Evolutionary conservation across 257 asterid species (phyloP), one percentile per base, ranked within the genome.

Genomic region (Leptodermis oblonga): DNA sequence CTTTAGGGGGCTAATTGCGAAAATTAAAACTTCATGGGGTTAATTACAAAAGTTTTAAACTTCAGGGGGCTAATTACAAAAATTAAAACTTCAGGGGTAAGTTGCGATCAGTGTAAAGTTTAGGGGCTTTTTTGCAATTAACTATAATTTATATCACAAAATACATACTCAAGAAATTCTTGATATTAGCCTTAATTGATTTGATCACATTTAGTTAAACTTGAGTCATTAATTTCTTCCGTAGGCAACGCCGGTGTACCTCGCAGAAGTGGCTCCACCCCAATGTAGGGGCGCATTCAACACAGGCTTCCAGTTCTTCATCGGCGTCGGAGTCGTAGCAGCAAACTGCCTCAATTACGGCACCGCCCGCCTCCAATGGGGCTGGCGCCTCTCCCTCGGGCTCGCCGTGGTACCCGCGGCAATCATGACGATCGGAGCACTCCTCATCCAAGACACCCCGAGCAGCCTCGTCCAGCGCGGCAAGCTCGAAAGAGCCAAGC

Each of bases 251-350:
- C 81, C 74, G 0, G 49, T 67, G 1, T 77, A 77, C 30, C 56
- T 77, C 7, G 72, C 77, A 23, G 74, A 77, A 33, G 48, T 77
- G 61, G 74, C 77, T 4, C 81, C 71, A 22, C 65, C 77, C 7
- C 72, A 59, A 61, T 72, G 71, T 74, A 26, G 77, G 5, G 74
- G 71, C 28, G 77, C 81, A 60, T 72, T 77, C 68, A 72, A 51
- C 71, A 67, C 68, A 2, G 74, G 56, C 17, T 77, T 77, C 62
- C 74, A 72, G 11, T 61, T 72, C 23, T 77, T 72, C 71, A 31
- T 68, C 10, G 74, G 64, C 42, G 8, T 68, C 4, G 74, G 77
- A 0, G 68, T 71, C 6, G 23, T 76, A 4, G 36, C 46, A 22
- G 71, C 63, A 6, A 52, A 41, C 30, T 67, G 71, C 56, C 26